Evolutionary conservation across 192 early-diverging fungal genomes (phyloP).

Genomic region (Backusella macrospora): DNA sequence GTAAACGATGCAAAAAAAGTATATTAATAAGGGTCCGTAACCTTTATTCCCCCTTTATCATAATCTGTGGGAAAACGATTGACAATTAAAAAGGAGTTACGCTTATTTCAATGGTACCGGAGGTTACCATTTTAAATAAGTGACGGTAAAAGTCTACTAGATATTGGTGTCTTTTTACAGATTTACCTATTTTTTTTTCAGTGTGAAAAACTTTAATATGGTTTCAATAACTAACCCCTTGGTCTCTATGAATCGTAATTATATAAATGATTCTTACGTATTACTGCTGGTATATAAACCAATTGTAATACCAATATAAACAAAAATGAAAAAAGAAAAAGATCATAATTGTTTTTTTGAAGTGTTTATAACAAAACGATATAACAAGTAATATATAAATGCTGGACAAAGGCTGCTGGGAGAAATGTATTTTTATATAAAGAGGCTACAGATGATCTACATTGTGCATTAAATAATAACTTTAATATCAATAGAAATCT

Average conservation of each 20-base stretch:
- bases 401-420: neutral
- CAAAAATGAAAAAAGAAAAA: too few relatives aligned
- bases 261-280: neutral
- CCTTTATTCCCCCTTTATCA: too few relatives aligned
- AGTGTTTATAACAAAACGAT: neutral
- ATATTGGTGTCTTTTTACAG: too few relatives aligned
- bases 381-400: neutral
- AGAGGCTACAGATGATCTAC: neutral
- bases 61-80: too few relatives aligned
- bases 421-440: neutral
- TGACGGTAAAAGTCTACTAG: too few relatives aligned
- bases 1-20: too few relatives aligned
- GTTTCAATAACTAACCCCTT: neutral
- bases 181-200: neutral
- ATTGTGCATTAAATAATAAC: conserved; percentile 2
- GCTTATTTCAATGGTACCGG: neutral
- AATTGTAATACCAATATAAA: neutral
- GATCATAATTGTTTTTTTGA: neutral
- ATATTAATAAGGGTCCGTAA: too few relatives aligned
- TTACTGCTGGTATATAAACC: too few relatives aligned
- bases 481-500: too few relatives aligned
- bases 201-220: neutral
- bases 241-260: neutral
- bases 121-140: neutral
- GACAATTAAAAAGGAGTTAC: too few relatives aligned